These are phyloP conservation scores for Didymella segeticola DNA, from an alignment of 2,329 filamentous ascomycete genomes.

Conservation along the genomic window DNA sequence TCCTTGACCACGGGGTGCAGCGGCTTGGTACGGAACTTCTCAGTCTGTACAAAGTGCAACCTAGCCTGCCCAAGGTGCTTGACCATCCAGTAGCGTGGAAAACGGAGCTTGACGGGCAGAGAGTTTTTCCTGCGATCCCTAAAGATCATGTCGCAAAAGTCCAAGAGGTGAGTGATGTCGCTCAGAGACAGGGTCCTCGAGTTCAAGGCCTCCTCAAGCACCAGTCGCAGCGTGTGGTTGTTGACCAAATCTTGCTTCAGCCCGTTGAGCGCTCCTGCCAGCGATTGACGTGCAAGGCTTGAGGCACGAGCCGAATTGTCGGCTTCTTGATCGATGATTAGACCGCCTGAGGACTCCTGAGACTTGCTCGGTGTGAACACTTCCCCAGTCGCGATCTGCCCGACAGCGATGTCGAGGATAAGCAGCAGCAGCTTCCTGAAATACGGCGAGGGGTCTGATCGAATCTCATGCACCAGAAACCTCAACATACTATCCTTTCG, in stretches of 20 bases:
- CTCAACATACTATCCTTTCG: slow-evolving; percentile 60
- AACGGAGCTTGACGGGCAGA: slow-evolving; percentile 58
- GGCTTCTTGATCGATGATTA: slow-evolving; percentile 66
- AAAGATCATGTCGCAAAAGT: slow-evolving; percentile 65
- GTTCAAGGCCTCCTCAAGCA: slow-evolving; percentile 64
- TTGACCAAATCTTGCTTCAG: slow-evolving; percentile 60
- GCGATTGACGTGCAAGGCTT: slow-evolving; percentile 61
- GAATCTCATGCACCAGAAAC: slow-evolving; percentile 64
- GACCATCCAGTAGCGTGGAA: slow-evolving; percentile 64
- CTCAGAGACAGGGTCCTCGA: slow-evolving; percentile 57
- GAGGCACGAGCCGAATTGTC: slow-evolving; percentile 52
- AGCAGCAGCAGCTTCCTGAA: slow-evolving; percentile 61
- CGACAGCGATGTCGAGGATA: slow-evolving; percentile 63
- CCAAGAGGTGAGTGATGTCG: slow-evolving; percentile 63
- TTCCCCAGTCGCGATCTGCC: slow-evolving; percentile 65
- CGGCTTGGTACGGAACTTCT: slow-evolving; percentile 29
- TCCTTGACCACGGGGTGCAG: slow-evolving; percentile 17
- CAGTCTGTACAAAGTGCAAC: slow-evolving; percentile 40
- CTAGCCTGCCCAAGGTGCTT: slow-evolving; percentile 59
- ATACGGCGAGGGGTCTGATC: slow-evolving; percentile 64
- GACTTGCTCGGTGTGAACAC: slow-evolving; percentile 41
- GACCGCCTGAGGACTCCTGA: slow-evolving; percentile 44
- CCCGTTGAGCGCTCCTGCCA: slow-evolving; percentile 65
- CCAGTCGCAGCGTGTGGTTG: slow-evolving; percentile 58
- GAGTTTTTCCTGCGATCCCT: slow-evolving; percentile 55